phyloP scores from a whole-genome alignment of 306 rosid species.

The Trifolium repens region DNA sequence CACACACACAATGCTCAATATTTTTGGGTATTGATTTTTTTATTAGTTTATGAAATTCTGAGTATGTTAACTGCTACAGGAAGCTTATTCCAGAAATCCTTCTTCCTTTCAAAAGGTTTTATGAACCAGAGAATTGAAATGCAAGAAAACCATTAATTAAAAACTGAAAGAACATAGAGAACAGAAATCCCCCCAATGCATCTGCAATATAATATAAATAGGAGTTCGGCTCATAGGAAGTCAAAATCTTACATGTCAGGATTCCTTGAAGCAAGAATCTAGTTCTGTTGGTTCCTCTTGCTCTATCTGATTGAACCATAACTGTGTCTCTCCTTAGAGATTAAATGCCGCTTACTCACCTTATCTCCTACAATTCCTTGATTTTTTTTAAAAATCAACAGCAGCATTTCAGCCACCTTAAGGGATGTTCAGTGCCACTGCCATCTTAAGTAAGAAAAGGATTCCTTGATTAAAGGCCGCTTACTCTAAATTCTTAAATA shows the following conservation, averaged over 20 bases:
- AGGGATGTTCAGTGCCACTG: too few species aligned
- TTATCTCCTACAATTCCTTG: too few species aligned
- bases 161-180: neutral
- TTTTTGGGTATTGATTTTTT: constrained; percentile 17
- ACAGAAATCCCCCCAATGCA: neutral
- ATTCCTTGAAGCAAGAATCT: neutral
- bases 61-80: constrained; percentile 13
- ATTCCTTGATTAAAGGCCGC: too few species aligned
- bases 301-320: neutral
- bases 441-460: too few species aligned
- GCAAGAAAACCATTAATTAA: neutral
- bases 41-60: constrained; percentile 13
- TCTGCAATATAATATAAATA: neutral
- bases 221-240: neutral
- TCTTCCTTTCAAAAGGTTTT: neutral
- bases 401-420: too few species aligned
- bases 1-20: neutral
- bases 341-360: too few species aligned
- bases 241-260: neutral
- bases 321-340: too few species aligned
- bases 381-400: too few species aligned
- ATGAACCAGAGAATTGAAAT: constrained; percentile 4
- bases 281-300: neutral
- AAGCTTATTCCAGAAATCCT: constrained; percentile 10
- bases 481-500: neutral